Conservation (phyloP, 1,284 basidiomycete species). For the Ganoderma boninense region DNA sequence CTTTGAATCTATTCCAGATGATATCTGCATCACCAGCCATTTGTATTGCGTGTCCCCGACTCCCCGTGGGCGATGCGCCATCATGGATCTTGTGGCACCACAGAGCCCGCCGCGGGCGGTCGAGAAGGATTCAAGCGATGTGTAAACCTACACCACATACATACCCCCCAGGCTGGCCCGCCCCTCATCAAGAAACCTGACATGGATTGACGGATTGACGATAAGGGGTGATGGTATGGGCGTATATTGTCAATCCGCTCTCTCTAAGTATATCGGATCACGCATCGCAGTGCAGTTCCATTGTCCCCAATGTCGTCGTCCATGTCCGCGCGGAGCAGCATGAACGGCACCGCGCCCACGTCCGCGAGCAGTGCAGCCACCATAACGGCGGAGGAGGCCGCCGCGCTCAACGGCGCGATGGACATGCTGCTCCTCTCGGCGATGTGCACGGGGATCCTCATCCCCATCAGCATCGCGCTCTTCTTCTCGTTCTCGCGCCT, state of each 20-base stretch:
- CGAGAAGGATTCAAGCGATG: neutral
- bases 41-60: neutral
- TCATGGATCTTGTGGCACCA: neutral
- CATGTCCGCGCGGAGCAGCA: neutral
- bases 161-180: neutral
- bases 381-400: slow-evolving; percentile 1
- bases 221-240: neutral
- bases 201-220: neutral
- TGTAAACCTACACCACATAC: neutral
- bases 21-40: neutral
- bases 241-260: neutral
- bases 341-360: neutral
- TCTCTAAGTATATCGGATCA: neutral
- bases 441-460: slow-evolving; percentile 2
- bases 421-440: neutral
- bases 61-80: neutral
- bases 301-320: neutral
- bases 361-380: neutral
- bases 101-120: neutral
- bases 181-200: neutral
- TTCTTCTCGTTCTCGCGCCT: neutral
- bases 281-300: neutral
- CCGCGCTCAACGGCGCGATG: neutral
- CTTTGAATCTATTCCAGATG: neutral
- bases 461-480: neutral